These are phyloP conservation scores for Aureobasidium subglaciale DNA, from an alignment of 2,329 filamentous ascomycete species.

Conservation along the genomic window DNA sequence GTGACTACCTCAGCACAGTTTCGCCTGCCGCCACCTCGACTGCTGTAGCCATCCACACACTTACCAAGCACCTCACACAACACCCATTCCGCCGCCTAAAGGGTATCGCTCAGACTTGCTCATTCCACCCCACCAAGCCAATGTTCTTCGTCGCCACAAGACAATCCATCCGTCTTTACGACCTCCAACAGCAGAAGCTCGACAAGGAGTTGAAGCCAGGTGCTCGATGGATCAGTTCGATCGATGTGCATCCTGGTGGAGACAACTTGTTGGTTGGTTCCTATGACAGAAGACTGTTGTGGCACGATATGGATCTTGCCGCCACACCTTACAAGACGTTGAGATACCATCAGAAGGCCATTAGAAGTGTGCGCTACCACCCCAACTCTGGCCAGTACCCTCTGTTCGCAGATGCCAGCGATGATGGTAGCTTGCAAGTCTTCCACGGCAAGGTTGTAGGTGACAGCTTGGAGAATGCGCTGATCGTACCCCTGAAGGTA, in stretches of 20 bases:
- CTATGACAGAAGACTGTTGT: constrained; percentile 87
- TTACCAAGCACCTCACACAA: constrained; percentile 91
- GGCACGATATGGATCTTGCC: constrained; percentile 94
- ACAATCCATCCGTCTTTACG: constrained; percentile 86
- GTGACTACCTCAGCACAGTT: constrained; percentile 90
- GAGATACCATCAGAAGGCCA: constrained; percentile 87
- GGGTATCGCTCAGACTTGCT: constrained; percentile 76
- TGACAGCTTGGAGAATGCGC: constrained; percentile 92
- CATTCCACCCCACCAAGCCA: constrained; percentile 89
- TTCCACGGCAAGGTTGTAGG: constrained; percentile 95
- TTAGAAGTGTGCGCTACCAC: constrained; percentile 84
- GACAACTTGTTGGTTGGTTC: constrained; percentile 92
- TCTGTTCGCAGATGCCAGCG: constrained; percentile 88
- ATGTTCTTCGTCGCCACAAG: constrained; percentile 96
- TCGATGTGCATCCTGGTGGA: constrained; percentile 87
- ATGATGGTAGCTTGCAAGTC: constrained; percentile 89
- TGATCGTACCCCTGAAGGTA: constrained; percentile 92
- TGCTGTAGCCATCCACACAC: constrained; percentile 86
- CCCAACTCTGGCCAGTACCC: constrained; percentile 57
- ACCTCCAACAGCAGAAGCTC: constrained; percentile 83
- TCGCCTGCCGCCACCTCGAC: constrained; percentile 66
- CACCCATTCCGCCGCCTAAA: constrained; percentile 77
- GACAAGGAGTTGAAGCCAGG: constrained; percentile 91
- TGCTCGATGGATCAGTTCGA: constrained; percentile 87
- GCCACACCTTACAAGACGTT: constrained; percentile 91